Evolutionary conservation across 306 rosid species (phyloP).

Genomic region (Sicyos baderoa): DNA sequence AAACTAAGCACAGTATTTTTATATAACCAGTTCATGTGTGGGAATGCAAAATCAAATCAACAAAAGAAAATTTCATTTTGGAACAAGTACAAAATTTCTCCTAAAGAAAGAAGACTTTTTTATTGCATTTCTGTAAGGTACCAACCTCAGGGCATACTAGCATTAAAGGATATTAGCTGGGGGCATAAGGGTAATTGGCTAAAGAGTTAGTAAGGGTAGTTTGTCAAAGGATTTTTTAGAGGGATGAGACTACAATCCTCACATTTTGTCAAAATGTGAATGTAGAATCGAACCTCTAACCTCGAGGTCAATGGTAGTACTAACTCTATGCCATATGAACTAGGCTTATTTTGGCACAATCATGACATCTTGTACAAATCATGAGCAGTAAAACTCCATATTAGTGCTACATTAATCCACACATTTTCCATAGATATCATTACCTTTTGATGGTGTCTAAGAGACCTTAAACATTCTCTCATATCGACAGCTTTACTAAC

Average conservation of each 20-base stretch:
- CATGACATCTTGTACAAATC: neutral
- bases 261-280: neutral
- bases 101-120: neutral
- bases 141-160: too few relatives aligned
- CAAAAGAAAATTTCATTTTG: neutral
- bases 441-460: constrained; percentile 91
- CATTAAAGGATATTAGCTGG: too few relatives aligned
- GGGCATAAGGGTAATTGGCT: too few relatives aligned
- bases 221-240: neutral
- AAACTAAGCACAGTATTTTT: neutral
- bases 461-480: constrained; percentile 91
- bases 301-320: neutral
- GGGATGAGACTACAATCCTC: neutral
- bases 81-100: neutral
- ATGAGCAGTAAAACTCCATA: neutral
- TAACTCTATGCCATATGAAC: neutral
- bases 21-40: neutral
- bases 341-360: too few relatives aligned
- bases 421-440: constrained; percentile 6
- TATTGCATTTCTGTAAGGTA: neutral
- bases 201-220: too few relatives aligned
- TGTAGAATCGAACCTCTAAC: too few relatives aligned
- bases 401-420: neutral
- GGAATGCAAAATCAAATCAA: neutral
- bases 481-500: constrained; percentile 38